Evolutionary conservation across 345 rosid species (phyloP).

Genomic region (Eucalyptus sp.): DNA sequence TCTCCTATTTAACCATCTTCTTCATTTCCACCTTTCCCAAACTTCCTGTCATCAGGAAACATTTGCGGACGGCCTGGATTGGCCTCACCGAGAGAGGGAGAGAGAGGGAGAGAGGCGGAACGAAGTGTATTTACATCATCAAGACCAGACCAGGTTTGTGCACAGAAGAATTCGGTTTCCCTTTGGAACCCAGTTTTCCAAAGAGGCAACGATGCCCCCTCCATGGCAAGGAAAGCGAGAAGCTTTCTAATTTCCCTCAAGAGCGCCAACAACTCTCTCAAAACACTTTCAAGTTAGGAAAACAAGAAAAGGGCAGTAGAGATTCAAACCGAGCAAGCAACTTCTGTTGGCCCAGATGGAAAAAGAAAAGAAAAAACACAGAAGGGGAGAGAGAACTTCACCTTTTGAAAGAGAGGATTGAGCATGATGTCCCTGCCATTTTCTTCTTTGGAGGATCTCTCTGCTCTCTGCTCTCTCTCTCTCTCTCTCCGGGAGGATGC

Average conservation of each 20-base stretch:
- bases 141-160: neutral
- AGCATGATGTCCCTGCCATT: conserved; percentile 53
- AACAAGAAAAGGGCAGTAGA: neutral
- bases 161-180: neutral
- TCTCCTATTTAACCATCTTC: neutral
- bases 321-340: neutral
- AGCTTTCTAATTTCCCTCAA: neutral
- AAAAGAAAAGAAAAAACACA: neutral
- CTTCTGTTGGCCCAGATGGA: neutral
- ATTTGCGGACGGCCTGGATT: neutral
- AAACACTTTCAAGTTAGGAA: neutral
- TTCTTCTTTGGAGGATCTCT: neutral
- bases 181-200: neutral
- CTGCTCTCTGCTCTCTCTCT: neutral
- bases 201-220: neutral
- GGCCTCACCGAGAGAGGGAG: neutral
- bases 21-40: neutral
- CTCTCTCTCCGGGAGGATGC: neutral
- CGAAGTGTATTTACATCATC: neutral
- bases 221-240: neutral
- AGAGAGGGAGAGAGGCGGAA: neutral
- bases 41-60: neutral
- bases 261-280: neutral
- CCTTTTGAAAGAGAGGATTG: conserved; percentile 46
- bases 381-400: neutral